phyloP scores from a whole-genome alignment of 2,329 filamentous ascomycete genomes.

The Paecilomyces dactylethromorphus region DNA sequence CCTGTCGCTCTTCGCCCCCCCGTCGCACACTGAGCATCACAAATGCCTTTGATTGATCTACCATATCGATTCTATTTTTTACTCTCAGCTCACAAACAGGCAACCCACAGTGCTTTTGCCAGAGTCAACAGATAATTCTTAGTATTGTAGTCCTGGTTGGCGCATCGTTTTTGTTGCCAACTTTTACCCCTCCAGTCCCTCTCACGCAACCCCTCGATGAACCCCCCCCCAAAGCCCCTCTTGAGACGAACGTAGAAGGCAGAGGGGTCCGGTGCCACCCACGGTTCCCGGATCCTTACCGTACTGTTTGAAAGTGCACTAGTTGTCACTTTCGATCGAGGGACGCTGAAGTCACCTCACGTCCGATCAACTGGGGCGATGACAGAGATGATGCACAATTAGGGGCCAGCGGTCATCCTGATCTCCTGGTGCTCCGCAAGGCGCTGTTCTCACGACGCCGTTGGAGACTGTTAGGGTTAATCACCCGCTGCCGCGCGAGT shows the following conservation, averaged over 20 bases:
- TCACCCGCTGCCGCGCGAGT: neutral
- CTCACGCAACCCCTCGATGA: neutral
- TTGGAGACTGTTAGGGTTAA: neutral
- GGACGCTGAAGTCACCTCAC: neutral
- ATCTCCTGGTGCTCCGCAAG: neutral
- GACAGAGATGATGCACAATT: neutral
- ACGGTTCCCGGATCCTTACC: neutral
- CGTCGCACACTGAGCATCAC: neutral
- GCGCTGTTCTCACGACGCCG: neutral
- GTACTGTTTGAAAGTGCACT: neutral
- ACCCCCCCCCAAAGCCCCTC: neutral
- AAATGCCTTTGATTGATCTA: neutral
- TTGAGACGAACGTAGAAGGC: neutral
- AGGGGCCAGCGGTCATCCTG: neutral
- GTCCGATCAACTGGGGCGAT: neutral
- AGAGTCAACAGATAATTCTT: neutral
- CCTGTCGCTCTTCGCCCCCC: neutral
- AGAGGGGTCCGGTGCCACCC: neutral
- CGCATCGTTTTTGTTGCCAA: neutral
- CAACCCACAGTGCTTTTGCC: neutral
- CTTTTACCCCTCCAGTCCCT: neutral
- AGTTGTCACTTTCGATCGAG: neutral
- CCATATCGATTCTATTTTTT: neutral
- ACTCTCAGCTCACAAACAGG: neutral
- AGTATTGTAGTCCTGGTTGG: neutral